A percentile compares a stretch with the other conserved stretches of the same genome.
These are phyloP conservation scores for Penicillium steckii DNA, from an alignment of 495 filamentous ascomycete genomes.

Conservation along the genomic window DNA sequence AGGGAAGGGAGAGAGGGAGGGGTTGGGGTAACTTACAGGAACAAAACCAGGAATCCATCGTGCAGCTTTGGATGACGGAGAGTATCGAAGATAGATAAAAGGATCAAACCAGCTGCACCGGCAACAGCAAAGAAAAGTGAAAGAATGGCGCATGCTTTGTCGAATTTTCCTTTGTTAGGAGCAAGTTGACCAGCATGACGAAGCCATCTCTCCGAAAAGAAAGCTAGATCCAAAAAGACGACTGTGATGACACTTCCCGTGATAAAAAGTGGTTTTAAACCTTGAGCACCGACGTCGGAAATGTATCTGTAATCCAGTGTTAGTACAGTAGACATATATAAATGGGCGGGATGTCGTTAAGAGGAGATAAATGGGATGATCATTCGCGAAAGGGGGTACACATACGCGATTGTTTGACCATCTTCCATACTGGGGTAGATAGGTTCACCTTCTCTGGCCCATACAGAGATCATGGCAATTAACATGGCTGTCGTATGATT, in stretches of 20 bases:
- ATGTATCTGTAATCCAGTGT: constrained; percentile 50
- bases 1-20: too few species aligned
- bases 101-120: constrained; percentile 76
- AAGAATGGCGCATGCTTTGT: constrained; percentile 67
- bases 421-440: constrained; percentile 66
- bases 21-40: constrained; percentile 58
- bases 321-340: too few species aligned
- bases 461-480: constrained; percentile 65
- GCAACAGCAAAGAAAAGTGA: constrained; percentile 72
- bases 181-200: constrained; percentile 72
- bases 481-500: constrained; percentile 52
- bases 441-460: constrained; percentile 60
- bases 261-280: constrained; percentile 85
- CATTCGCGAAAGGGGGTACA: too few species aligned
- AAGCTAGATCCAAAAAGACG: constrained; percentile 79
- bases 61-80: constrained; percentile 62
- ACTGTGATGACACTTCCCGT: constrained; percentile 75
- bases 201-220: constrained; percentile 78
- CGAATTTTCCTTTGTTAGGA: constrained; percentile 61
- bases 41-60: constrained; percentile 74
- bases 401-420: constrained; percentile 71
- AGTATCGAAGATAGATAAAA: constrained; percentile 85
- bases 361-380: too few species aligned
- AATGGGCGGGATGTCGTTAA: too few species aligned
- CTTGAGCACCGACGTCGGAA: constrained; percentile 75